These are phyloP conservation scores for Naganishia friedmannii DNA, from an alignment of 768 basidiomycete species.

Conservation along the genomic window DNA sequence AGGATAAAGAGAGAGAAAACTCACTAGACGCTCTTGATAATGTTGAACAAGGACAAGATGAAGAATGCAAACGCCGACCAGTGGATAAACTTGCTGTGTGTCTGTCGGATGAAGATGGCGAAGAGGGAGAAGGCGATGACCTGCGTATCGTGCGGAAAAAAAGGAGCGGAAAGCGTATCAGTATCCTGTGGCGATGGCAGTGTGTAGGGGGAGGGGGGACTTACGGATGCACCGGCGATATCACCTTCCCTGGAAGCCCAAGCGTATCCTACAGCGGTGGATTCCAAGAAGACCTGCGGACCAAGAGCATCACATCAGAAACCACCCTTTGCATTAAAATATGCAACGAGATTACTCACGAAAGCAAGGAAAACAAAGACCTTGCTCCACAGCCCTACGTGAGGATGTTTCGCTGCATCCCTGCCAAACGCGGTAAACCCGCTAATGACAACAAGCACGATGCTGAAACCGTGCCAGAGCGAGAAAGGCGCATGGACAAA, in stretches of 20 bases:
- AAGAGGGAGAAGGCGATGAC: slow-evolving; percentile 63
- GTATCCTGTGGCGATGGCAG: slow-evolving; percentile 42
- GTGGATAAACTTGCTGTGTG: slow-evolving; percentile 72
- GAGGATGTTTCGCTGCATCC: slow-evolving; percentile 60
- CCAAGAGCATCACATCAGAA: neutral
- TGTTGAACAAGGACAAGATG: slow-evolving; percentile 77
- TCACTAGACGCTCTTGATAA: slow-evolving; percentile 67
- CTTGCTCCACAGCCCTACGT: slow-evolving; percentile 83
- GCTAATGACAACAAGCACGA: slow-evolving; percentile 51
- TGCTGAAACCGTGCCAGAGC: slow-evolving; percentile 72
- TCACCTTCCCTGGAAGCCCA: slow-evolving; percentile 88
- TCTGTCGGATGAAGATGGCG: slow-evolving; percentile 68
- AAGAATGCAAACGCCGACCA: slow-evolving; percentile 84
- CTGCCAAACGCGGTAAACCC: slow-evolving; percentile 60
- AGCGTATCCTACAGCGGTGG: slow-evolving; percentile 87
- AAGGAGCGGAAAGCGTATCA: no score
- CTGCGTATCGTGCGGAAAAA: slow-evolving; percentile 65
- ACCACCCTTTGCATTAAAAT: no score
- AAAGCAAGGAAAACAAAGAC: slow-evolving; percentile 90
- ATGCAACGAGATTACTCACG: no score
- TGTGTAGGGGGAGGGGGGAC: slow-evolving; percentile 81
- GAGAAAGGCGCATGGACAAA: slow-evolving; percentile 96
- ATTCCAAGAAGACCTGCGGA: slow-evolving; percentile 73
- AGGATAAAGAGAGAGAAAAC: neutral
- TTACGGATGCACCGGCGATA: slow-evolving; percentile 80